Conservation (phyloP, 495 filamentous ascomycete genomes). For the Tuber calosporum region DNA sequence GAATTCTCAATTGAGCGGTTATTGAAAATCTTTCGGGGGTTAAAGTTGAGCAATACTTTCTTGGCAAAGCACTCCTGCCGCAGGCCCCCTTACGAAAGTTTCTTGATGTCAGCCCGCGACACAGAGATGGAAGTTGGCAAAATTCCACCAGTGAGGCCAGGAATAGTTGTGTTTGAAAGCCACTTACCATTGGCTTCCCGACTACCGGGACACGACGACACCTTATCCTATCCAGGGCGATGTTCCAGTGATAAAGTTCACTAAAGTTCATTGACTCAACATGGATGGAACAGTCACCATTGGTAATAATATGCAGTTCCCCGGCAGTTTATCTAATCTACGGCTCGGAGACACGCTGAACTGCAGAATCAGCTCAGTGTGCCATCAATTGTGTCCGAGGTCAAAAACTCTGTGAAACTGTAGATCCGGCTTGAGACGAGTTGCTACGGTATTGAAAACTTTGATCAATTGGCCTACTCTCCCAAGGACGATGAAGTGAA, state of each 20-base stretch:
- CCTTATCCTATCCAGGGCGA: neutral
- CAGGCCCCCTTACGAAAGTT: neutral
- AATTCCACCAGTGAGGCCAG: neutral
- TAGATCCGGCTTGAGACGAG: neutral
- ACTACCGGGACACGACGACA: neutral
- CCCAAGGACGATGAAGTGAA: neutral
- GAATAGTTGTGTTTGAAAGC: neutral
- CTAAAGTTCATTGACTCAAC: neutral
- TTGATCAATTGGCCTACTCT: neutral
- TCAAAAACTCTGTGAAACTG: neutral
- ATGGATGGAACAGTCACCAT: neutral
- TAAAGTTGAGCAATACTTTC: no score
- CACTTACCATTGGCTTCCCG: neutral
- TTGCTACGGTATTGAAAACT: neutral
- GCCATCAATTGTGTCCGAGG: neutral
- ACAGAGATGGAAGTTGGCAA: neutral
- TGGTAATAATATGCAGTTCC: neutral
- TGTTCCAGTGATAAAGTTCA: neutral
- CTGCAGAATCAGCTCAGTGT: neutral
- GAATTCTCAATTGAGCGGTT: no score
- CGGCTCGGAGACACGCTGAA: neutral
- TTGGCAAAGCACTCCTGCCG: neutral
- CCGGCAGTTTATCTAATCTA: neutral
- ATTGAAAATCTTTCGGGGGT: no score
- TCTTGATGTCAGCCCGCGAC: neutral